Conservation (phyloP, 192 early-diverging fungal genomes). For the Linnemannia zychae region DNA sequence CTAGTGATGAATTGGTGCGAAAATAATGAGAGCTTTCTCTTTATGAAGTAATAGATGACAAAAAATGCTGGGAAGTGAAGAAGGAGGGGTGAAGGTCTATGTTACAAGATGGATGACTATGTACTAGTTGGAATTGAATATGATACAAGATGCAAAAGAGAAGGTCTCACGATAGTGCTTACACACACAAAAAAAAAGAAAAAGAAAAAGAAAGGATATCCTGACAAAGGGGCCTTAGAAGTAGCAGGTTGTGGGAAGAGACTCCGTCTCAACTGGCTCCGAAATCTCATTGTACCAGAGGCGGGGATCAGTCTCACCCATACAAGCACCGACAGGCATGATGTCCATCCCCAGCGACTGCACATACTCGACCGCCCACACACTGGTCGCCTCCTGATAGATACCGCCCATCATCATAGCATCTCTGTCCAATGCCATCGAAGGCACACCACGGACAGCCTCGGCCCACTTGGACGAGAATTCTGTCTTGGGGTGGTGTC, state of each 20-base stretch:
- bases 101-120: neutral
- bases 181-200: neutral
- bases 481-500: slow-evolving; percentile 5
- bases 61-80: neutral
- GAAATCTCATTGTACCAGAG: slow-evolving; percentile 55
- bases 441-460: slow-evolving; percentile 45
- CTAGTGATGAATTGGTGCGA: too few relatives aligned
- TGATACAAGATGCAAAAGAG: neutral
- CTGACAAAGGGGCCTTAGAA: neutral
- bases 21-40: neutral
- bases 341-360: slow-evolving; percentile 34
- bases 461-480: slow-evolving; percentile 53
- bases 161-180: neutral
- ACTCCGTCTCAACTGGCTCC: slow-evolving; percentile 11
- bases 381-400: slow-evolving; percentile 45
- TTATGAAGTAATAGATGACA: neutral
- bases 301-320: slow-evolving; percentile 46
- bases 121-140: neutral
- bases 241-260: slow-evolving; percentile 26
- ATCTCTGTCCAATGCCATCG: slow-evolving; percentile 26
- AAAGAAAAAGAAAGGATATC: neutral
- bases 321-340: slow-evolving; percentile 40
- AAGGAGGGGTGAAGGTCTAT: neutral
- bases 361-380: slow-evolving; percentile 53
- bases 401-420: slow-evolving; percentile 47